A percentile compares a stretch with the other conserved stretches of the same genome.
Evolutionary conservation across 1,284 basidiomycete genomes (phyloP).

Genomic region (Ganoderma sinense): DNA sequence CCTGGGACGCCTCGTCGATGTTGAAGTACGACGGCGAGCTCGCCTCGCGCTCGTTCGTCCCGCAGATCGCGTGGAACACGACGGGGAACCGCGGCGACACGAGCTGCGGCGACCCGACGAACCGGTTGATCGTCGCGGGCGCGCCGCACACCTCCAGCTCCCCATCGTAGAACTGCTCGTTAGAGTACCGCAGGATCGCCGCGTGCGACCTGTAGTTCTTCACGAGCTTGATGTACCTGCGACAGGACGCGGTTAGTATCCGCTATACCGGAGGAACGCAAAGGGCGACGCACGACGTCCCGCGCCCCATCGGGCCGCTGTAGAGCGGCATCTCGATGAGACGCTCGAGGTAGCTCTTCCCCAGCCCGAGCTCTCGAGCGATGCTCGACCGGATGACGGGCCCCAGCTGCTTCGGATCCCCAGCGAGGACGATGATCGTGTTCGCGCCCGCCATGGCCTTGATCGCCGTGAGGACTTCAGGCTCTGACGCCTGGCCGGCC

Average conservation of each 20-base stretch:
- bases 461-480: constrained; percentile 62
- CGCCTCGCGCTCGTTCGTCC: constrained; percentile 51
- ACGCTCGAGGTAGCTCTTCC: constrained; percentile 57
- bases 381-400: constrained; percentile 58
- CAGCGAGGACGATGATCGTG: constrained; percentile 59
- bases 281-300: constrained; percentile 44
- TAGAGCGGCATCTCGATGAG: constrained; percentile 58
- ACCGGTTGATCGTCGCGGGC: constrained; percentile 42
- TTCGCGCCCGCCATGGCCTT: constrained; percentile 50
- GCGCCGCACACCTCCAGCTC: constrained; percentile 56
- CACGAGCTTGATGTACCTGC: constrained; percentile 56
- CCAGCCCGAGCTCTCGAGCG: constrained; percentile 54
- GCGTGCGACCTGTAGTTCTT: constrained; percentile 67
- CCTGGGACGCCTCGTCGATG: constrained; percentile 49
- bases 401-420: constrained; percentile 67
- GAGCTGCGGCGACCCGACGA: constrained; percentile 28
- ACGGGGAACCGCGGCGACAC: constrained; percentile 49
- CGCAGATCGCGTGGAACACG: constrained; percentile 54
- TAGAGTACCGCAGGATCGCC: constrained; percentile 64
- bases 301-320: constrained; percentile 35
- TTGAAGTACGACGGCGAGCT: constrained; percentile 59
- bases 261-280: background rate
- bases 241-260: background rate
- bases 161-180: constrained; percentile 59
- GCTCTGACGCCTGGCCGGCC: constrained; percentile 69